phyloP scores from a whole-genome alignment of 495 filamentous ascomycete genomes.

The Penicillium cataractarum region DNA sequence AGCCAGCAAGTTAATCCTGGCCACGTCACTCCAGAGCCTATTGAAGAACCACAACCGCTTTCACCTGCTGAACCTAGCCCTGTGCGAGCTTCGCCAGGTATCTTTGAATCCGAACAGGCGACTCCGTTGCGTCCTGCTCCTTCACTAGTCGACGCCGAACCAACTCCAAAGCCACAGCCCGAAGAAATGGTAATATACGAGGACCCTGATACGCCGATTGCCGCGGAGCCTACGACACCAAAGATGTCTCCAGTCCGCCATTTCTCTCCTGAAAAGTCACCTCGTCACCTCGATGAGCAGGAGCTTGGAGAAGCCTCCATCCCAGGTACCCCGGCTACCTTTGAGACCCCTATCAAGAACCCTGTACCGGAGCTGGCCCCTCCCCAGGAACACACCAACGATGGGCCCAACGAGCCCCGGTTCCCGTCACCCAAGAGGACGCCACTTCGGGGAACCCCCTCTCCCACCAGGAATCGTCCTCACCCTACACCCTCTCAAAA shows the following conservation, averaged over 20 bases:
- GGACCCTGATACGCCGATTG: conserved; percentile 40
- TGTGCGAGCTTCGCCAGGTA: conserved; percentile 10
- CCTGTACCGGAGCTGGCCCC: conserved; percentile 20
- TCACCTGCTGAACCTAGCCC: conserved; percentile 16
- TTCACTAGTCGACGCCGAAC: conserved; percentile 12
- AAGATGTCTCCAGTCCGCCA: conserved; percentile 13
- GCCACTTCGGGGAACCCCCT: conserved; percentile 28
- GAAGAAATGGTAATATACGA: conserved; percentile 47
- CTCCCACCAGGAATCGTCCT: conserved; percentile 26
- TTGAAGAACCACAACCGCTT: conserved; percentile 21
- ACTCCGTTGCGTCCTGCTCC: conserved; percentile 13
- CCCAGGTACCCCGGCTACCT: conserved; percentile 2
- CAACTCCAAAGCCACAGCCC: conserved; percentile 16
- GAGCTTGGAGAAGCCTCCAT: conserved; percentile 3
- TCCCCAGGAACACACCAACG: conserved; percentile 6
- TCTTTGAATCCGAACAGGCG: conserved; percentile 2
- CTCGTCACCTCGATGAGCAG: conserved; percentile 10
- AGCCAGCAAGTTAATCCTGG: conserved; percentile 6
- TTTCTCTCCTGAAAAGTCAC: conserved; percentile 19
- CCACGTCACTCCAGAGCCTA: conserved; percentile 12
- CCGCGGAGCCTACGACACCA: conserved; percentile 10
- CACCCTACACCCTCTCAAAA: conserved; percentile 16
- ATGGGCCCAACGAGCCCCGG: conserved; percentile 14
- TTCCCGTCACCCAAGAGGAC: conserved; percentile 26
- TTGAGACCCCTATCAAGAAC: conserved; percentile 11